Conservation (phyloP, 305 asterid genomes). For the Fraxinus baroniana region DNA sequence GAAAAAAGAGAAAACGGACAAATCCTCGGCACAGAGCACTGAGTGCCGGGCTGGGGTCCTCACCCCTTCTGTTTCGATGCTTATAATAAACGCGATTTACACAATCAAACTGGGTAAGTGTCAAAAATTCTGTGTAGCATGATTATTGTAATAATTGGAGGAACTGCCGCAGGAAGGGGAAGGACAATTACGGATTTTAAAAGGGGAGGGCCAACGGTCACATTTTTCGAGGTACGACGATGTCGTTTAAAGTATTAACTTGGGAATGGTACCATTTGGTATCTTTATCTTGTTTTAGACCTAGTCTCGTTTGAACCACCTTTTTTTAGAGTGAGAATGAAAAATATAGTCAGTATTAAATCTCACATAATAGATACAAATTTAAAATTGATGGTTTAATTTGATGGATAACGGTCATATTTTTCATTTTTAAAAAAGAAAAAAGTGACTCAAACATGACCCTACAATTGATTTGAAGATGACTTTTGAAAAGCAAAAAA, state of each 20-base stretch:
- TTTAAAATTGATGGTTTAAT: too few relatives aligned
- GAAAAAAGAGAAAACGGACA: constrained; percentile 43
- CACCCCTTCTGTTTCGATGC: not conserved
- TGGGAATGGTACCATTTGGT: not conserved
- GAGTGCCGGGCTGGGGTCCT: not conserved
- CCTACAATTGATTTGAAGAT: not conserved
- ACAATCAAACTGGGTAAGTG: too few relatives aligned
- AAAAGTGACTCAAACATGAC: too few relatives aligned
- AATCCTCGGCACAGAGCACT: constrained; percentile 28
- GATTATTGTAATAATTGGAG: not conserved
- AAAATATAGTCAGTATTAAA: too few relatives aligned
- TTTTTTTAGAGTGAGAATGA: too few relatives aligned
- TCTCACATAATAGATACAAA: too few relatives aligned
- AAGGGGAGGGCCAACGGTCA: constrained; percentile 40
- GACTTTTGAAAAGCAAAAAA: not conserved
- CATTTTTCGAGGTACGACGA: constrained; percentile 35
- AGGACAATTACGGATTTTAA: constrained; percentile 25
- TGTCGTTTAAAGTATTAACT: constrained; percentile 24
- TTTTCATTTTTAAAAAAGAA: too few relatives aligned
- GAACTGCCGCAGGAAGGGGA: not conserved
- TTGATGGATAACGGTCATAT: too few relatives aligned
- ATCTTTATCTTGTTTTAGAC: not conserved
- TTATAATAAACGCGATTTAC: not conserved
- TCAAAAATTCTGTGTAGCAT: too few relatives aligned
- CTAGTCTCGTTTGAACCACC: too few relatives aligned